Percentiles rank a stretch among this genome's conserved stretches.
These are phyloP conservation scores for Comarum palustre DNA, from an alignment of 306 rosid species.

Conservation along the genomic window DNA sequence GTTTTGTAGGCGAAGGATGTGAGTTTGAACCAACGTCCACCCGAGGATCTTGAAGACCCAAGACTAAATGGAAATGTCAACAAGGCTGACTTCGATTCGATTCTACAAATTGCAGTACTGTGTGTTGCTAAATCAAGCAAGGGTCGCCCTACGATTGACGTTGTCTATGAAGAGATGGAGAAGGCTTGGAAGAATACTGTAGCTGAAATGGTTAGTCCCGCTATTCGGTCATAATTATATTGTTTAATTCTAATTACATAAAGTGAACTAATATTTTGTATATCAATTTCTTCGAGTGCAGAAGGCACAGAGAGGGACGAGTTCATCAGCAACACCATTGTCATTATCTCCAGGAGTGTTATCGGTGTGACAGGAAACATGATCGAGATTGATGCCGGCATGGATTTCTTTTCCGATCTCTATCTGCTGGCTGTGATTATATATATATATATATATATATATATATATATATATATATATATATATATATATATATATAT, in stretches of 20 bases:
- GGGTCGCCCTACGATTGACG: constrained; percentile 67
- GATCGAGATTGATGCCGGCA: neutral
- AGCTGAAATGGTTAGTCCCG: constrained; percentile 14
- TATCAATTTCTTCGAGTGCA: constrained; percentile 22
- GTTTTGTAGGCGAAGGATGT: constrained; percentile 72
- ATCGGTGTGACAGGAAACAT: constrained; percentile 25
- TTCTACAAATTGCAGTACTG: constrained; percentile 64
- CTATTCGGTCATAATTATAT: neutral
- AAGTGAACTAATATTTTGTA: neutral
- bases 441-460: too few relatives aligned
- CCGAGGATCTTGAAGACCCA: constrained; percentile 70
- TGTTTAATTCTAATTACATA: neutral
- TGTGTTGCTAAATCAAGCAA: constrained; percentile 79
- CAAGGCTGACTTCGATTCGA: constrained; percentile 52
- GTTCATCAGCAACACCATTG: constrained; percentile 35
- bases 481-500: too few relatives aligned
- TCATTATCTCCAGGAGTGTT: constrained; percentile 34
- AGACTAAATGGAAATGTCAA: constrained; percentile 53
- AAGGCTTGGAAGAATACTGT: constrained; percentile 44
- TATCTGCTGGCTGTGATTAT: neutral
- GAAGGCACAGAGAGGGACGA: constrained; percentile 31
- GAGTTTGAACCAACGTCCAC: constrained; percentile 54
- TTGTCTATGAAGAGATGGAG: constrained; percentile 58
- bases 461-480: too few relatives aligned
- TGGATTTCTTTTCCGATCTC: neutral